Percentiles rank a stretch among this genome's conserved stretches.
phyloP scores from a whole-genome alignment of 495 filamentous ascomycete species.

The Annulohypoxylon bovei region DNA sequence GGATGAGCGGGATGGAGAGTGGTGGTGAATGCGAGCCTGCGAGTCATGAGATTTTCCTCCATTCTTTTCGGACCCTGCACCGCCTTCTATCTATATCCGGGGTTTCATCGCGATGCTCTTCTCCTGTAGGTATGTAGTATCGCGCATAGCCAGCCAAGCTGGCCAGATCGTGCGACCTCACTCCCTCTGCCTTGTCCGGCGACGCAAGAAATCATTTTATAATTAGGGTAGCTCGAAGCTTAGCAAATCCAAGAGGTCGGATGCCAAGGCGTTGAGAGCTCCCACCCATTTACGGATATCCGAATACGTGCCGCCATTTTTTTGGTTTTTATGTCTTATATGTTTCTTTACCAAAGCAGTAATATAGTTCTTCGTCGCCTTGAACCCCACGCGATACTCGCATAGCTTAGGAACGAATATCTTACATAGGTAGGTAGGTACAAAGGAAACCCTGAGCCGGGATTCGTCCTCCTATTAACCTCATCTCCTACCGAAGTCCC shows the following conservation, averaged over 20 bases:
- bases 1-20: conserved; percentile 35
- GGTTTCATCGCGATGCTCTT: conserved; percentile 31
- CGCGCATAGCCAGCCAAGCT: conserved; percentile 27
- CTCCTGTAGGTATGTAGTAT: conserved; percentile 25
- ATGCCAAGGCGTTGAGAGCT: conserved; percentile 30
- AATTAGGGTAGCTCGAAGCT: conserved; percentile 28
- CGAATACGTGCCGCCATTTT: conserved; percentile 9
- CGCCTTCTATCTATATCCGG: conserved; percentile 38
- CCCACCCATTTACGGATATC: conserved; percentile 36
- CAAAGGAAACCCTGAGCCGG: conserved; percentile 29
- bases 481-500: conserved; percentile 27
- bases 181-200: conserved; percentile 20
- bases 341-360: conserved; percentile 4
- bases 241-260: conserved; percentile 36
- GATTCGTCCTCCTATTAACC: conserved; percentile 29
- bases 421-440: not conserved
- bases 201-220: conserved; percentile 24
- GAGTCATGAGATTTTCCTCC: conserved; percentile 35
- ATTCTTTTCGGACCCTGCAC: conserved; percentile 33
- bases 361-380: conserved; percentile 12
- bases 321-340: not conserved
- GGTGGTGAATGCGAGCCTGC: conserved; percentile 27
- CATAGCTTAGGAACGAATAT: not conserved
- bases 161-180: conserved; percentile 31
- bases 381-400: conserved; percentile 25